Percentiles rank a stretch among this genome's conserved stretches.
Conservation (phyloP, 306 rosid genomes). For the Neltuma alba region DNA sequence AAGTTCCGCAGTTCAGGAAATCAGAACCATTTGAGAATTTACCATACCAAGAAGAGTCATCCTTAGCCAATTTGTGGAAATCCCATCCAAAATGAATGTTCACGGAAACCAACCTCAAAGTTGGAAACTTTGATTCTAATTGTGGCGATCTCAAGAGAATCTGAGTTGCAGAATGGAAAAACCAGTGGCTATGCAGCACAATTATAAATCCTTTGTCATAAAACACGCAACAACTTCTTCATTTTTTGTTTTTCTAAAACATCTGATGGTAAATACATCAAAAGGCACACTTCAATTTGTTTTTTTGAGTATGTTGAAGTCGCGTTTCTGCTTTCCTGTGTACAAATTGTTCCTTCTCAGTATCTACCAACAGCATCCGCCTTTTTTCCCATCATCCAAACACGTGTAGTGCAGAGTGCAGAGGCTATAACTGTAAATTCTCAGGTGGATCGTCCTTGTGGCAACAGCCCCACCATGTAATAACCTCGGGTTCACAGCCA, state of each 20-base stretch:
- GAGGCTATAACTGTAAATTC: conserved; percentile 38
- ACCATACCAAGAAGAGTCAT: conserved; percentile 26
- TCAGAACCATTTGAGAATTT: conserved; percentile 2
- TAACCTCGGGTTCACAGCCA: not conserved
- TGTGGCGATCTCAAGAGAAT: conserved; percentile 4
- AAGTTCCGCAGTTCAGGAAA: not conserved
- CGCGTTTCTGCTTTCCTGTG: not conserved
- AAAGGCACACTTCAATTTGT: not conserved
- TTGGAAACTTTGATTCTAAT: conserved; percentile 21
- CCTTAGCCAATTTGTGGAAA: conserved; percentile 9
- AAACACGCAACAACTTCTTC: conserved; percentile 25
- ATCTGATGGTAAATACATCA: not conserved
- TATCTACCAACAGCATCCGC: not conserved
- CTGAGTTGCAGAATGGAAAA: conserved; percentile 22
- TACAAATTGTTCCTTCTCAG: not conserved
- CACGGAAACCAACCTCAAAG: conserved; percentile 10
- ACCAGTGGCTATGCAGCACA: conserved; percentile 14
- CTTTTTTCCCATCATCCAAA: conserved; percentile 30
- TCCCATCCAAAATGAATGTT: conserved; percentile 33
- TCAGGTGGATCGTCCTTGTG: conserved; percentile 29
- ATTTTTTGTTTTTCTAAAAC: not conserved
- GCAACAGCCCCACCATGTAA: conserved; percentile 33
- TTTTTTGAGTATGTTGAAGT: not conserved
- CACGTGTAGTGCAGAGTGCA: conserved; percentile 32
- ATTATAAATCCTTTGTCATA: conserved; percentile 17